Base-by-base conservation (phyloP, 2,329 filamentous ascomycete genomes). In the Fusarium kyushuense region DNA sequence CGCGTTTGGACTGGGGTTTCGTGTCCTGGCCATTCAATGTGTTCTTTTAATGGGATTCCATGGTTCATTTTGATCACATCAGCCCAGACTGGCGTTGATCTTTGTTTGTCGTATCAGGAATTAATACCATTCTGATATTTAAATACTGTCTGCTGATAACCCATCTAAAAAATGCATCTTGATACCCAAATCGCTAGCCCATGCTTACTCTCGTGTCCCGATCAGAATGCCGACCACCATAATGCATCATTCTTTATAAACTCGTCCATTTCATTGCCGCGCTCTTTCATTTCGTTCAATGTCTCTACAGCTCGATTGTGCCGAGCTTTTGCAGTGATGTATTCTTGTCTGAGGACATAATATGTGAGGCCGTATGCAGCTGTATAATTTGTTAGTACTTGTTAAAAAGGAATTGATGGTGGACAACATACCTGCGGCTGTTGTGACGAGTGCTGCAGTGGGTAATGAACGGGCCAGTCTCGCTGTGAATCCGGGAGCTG, bases 211-310 rank as follows among this genome's bases (percentile, higher is more conserved):
- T 17, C 10, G 10, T 16, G 8, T 45, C n/a, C 12, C 5, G 27
- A 16, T 40, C 27, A 56, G 21, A 56, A 56, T 12, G 53, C 45
- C 7, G 53, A 52, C 53, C 53, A 56, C 53, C 53, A 56, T 23
- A 52, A 4, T 1, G 53, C 40, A 3, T 56, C 53, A 8, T 25
- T 49, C 4, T 16, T 52, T 1, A 38, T 21, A 27, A 16, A 32
- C 9, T 52, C 45, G 12, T 56, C 45, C 6, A 35, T 19, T 19
- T 17, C 40, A 14, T 52, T 33, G 6, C 14, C 19, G 0, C 21
- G 53, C 1, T 56, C 53, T 12, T 38, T 29, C 5, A 56, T 32
- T 1, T 56, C 53, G 7, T 29, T 52, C 12, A 56, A 27, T 1
- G 45, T 56, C 8, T 56, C 43, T 3, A 56, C 13, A 14, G 53